Conservation (phyloP, 805 yeast species). For the Candida mattraensis region DNA sequence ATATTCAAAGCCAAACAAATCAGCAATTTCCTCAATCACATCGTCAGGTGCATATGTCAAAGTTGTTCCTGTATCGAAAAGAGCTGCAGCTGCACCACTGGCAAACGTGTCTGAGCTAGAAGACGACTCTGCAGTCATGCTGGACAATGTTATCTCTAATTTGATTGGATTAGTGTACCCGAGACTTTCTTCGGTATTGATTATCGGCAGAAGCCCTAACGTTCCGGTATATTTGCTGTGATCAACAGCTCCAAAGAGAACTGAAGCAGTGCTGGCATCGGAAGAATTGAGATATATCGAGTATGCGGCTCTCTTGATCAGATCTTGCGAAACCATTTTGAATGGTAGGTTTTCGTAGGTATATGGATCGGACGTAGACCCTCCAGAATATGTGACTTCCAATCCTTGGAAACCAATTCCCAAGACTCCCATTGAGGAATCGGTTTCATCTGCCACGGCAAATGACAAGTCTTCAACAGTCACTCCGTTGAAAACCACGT, state of each 20-base stretch:
- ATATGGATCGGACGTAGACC: conserved; percentile 26
- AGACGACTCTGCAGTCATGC: conserved; percentile 30
- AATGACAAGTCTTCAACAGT: conserved; percentile 54
- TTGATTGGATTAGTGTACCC: conserved; percentile 43
- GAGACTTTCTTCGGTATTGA: conserved; percentile 38
- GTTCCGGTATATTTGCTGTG: conserved; percentile 57
- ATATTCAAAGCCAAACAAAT: conserved; percentile 42
- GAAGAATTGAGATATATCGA: conserved; percentile 58
- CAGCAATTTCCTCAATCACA: conserved; percentile 26
- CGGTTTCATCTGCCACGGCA: conserved; percentile 70
- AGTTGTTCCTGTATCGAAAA: conserved; percentile 63
- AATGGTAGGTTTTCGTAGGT: conserved; percentile 67
- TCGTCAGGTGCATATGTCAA: conserved; percentile 44
- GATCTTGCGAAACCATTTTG: conserved; percentile 56
- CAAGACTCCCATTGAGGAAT: conserved; percentile 67
- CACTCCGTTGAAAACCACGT: conserved; percentile 49
- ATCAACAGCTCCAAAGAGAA: conserved; percentile 75
- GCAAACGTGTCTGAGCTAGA: conserved; percentile 17
- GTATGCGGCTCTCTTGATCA: conserved; percentile 54
- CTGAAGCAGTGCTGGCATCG: conserved; percentile 46
- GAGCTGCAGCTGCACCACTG: conserved; percentile 36
- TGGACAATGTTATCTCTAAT: conserved; percentile 49
- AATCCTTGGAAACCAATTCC: conserved; percentile 72
- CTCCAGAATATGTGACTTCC: conserved; percentile 56
- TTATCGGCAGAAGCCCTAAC: conserved; percentile 49